Base-by-base conservation (phyloP, 148 eudicot species). In the Chenopodium berlandieri region DNA sequence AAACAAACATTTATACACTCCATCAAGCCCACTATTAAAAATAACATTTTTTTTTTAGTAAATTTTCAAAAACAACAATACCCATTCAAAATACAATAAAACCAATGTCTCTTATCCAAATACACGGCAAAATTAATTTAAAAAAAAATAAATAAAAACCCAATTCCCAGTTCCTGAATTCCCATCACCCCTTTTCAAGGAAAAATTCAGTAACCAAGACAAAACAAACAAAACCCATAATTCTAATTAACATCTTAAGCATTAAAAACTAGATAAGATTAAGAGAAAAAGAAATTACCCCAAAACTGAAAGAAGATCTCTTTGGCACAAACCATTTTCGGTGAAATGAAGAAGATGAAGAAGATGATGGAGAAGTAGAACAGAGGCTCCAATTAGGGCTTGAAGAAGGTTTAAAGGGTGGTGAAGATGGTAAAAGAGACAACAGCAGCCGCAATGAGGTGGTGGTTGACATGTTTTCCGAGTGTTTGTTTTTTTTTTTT, bases 381-480 rank as follows among this genome's bases (percentile, higher is more conserved):
- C 79, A 77, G 19, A 37, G 27, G 63, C 60, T 73, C 73, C 62
- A 81, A 75, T 62, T 37, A 40, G 68, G 77, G 50, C 13, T 54
- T 74, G 81, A 80, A 73, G 86, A 72, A 34, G 86, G 75, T 62
- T 81, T 78, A 65, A 79, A 44, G 56, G 83, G 76, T 12, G 83
- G 80, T 71, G 74, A 40, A 32, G 81, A 46, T 4, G 77, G 46
- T 34, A 81, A 25, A 30, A 77, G 75, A 76, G 89, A 84, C 79
- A 83, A 54, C 56, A 84, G 72, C 73, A 81, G 85, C 81, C 83
- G 79, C 82, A 87, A 87, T 63, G 89, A 84, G 31, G 79, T 30
- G 77, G 80, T 76, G 80, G 80, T 82, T 79, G 85, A 75, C 89
- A 87, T 86, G 78, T 68, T 82, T 81, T 37, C 62, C 62, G 17